Evolutionary conservation across 441 rosid genomes (phyloP).

Genomic region (Gossypium gossypioides): DNA sequence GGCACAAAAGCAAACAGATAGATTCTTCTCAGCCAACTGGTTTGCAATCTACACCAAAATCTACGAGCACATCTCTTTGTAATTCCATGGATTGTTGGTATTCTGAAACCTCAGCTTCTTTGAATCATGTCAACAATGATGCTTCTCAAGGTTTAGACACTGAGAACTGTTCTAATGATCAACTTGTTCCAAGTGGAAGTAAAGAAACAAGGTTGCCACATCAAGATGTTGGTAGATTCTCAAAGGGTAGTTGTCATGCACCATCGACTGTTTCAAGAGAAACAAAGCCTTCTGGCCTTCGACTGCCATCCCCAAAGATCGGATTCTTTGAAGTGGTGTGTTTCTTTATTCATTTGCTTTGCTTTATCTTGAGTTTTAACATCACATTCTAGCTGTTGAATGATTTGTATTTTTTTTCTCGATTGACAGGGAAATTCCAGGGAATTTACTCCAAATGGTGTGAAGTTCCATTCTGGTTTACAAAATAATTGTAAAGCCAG

Average conservation of each 20-base stretch:
- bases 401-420: not conserved
- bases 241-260: slow-evolving; percentile 8
- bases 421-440: slow-evolving; percentile 20
- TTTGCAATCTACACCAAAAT: slow-evolving; percentile 15
- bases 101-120: slow-evolving; percentile 5
- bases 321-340: slow-evolving; percentile 36
- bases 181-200: not conserved
- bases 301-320: slow-evolving; percentile 35
- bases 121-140: not conserved
- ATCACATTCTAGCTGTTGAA: not conserved
- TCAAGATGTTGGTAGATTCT: not conserved
- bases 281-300: slow-evolving; percentile 28
- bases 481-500: slow-evolving; percentile 5
- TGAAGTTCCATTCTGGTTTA: slow-evolving; percentile 20
- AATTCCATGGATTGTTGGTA: slow-evolving; percentile 2
- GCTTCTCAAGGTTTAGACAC: slow-evolving; percentile 6
- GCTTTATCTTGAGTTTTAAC: not conserved
- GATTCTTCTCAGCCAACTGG: slow-evolving; percentile 13
- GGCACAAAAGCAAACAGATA: slow-evolving; percentile 7
- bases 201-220: slow-evolving; percentile 11
- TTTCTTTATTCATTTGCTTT: not conserved
- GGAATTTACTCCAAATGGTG: slow-evolving; percentile 13
- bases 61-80: slow-evolving; percentile 11
- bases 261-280: slow-evolving; percentile 14
- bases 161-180: not conserved